Conservation (phyloP, 345 rosid species). For the thale cress (Arabidopsis thaliana) region TAIR10.1 NC_003076.8:20551501-20552000, state of each 20-base stretch:
- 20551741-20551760: background rate
- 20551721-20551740: slow-evolving; percentile 1
- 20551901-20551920: background rate
- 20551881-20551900: background rate
- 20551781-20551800: background rate
- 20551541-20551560: slow-evolving; percentile 27
- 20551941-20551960: no score
- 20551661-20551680: slow-evolving; percentile 26
- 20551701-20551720: background rate
- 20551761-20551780: background rate
- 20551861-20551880: background rate
- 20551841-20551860: slow-evolving; percentile 9
- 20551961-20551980: no score
- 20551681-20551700: slow-evolving; percentile 16
- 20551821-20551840: background rate
- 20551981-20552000: no score
- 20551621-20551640: background rate
- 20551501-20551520: background rate
- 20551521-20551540: background rate
- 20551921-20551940: no score
- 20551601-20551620: background rate
- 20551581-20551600: background rate
- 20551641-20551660: background rate
- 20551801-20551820: background rate
- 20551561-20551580: slow-evolving; percentile 26